Conservation (phyloP, 768 basidiomycete genomes). For the Russula griseocarnosa region DNA sequence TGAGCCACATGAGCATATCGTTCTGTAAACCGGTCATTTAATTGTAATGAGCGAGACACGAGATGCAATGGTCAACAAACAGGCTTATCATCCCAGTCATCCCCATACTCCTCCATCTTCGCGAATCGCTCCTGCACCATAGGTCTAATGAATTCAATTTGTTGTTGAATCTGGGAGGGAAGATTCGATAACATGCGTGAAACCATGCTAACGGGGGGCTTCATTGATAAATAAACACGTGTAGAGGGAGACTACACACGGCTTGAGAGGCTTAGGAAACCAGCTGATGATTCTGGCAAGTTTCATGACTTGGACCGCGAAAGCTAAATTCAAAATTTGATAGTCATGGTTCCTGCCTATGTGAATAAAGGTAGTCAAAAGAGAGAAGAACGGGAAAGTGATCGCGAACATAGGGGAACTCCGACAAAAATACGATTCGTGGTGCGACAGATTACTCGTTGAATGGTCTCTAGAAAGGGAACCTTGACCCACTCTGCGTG, state of each 20-base stretch:
- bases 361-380: background rate
- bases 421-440: conserved; percentile 39
- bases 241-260: conserved; percentile 34
- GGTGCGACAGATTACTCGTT: conserved; percentile 41
- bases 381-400: background rate
- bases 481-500: conserved; percentile 38
- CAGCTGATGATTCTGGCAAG: conserved; percentile 36
- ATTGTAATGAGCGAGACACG: background rate
- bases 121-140: conserved; percentile 10
- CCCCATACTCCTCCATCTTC: conserved; percentile 1
- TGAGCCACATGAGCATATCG: too few relatives aligned
- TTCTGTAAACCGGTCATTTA: too few relatives aligned
- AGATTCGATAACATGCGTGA: background rate
- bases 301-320: conserved; percentile 38
- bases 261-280: conserved; percentile 42
- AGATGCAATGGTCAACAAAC: background rate
- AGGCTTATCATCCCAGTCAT: conserved; percentile 1
- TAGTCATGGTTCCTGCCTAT: conserved; percentile 45
- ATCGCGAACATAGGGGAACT: conserved; percentile 38
- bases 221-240: background rate
- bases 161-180: conserved; percentile 1
- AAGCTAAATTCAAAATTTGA: conserved; percentile 25
- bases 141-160: conserved; percentile 2
- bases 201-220: background rate
- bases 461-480: conserved; percentile 28